Evolutionary conservation across 2,329 filamentous ascomycete species (phyloP).

Genomic region (Exophiala calicioides): DNA sequence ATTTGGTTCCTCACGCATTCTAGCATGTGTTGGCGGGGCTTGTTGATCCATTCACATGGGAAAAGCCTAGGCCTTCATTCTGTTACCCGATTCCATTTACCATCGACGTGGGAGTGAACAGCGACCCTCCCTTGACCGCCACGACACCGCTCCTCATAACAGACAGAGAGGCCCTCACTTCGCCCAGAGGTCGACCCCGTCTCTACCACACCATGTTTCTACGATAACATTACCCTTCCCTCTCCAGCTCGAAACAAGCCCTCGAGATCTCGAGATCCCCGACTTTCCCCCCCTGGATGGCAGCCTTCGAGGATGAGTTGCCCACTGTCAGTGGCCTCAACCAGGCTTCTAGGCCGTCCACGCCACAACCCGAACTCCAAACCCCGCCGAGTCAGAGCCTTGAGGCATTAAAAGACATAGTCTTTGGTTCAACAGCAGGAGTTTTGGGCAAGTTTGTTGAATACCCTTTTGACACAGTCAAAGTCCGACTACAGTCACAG

Average conservation of each 20-base stretch:
- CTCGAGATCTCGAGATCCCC: background rate
- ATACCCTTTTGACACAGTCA: constrained; percentile 98
- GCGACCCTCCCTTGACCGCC: constrained; percentile 24
- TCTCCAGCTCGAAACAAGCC: constrained; percentile 1
- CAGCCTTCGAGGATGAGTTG: constrained; percentile 28
- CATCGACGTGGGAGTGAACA: no score
- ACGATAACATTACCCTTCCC: constrained; percentile 36
- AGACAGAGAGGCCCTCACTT: constrained; percentile 2
- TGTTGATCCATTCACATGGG: constrained; percentile 25
- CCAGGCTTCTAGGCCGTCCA: constrained; percentile 9
- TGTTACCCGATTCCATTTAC: no score
- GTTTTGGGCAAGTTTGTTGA: constrained; percentile 94
- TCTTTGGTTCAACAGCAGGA: constrained; percentile 84
- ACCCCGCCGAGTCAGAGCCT: constrained; percentile 48
- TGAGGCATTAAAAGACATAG: constrained; percentile 80
- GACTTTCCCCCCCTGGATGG: constrained; percentile 21
- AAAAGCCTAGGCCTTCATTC: no score
- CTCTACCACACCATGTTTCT: constrained; percentile 37
- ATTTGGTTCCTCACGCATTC: constrained; percentile 11
- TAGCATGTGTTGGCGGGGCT: constrained; percentile 13
- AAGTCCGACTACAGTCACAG: constrained; percentile 96
- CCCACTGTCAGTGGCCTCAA: constrained; percentile 22
- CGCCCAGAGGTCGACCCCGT: constrained; percentile 3
- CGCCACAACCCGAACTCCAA: constrained; percentile 11
- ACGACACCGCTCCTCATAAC: constrained; percentile 25